Conservation (phyloP, 2,329 filamentous ascomycete species). For the Venturia effusa region DNA sequence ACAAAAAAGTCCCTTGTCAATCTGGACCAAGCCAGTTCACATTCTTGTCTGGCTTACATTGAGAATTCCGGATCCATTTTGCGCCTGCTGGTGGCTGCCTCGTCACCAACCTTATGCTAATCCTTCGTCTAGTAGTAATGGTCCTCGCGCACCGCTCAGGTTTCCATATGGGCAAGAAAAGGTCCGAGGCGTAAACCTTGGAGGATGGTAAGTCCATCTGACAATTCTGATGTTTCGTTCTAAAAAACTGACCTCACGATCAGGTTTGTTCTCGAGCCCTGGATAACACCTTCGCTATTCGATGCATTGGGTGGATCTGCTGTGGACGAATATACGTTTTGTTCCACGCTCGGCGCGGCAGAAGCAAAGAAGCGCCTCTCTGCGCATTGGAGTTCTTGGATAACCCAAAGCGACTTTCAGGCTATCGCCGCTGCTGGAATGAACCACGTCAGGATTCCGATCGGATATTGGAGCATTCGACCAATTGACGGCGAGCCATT, state of each 20-base stretch:
- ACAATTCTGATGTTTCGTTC: neutral
- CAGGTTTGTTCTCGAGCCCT: slow-evolving; percentile 76
- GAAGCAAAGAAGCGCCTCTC: slow-evolving; percentile 58
- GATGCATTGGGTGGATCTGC: slow-evolving; percentile 37
- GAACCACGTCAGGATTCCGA: slow-evolving; percentile 94
- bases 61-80: too few species aligned
- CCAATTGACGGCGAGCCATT: slow-evolving; percentile 82
- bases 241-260: neutral
- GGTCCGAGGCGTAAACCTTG: slow-evolving; percentile 82
- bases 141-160: slow-evolving; percentile 15
- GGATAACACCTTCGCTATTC: slow-evolving; percentile 90
- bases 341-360: slow-evolving; percentile 55
- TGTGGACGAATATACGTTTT: slow-evolving; percentile 76
- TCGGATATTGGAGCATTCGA: slow-evolving; percentile 86
- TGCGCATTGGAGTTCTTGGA: slow-evolving; percentile 80
- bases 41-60: too few species aligned
- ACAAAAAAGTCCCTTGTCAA: too few species aligned
- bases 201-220: slow-evolving; percentile 72
- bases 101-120: neutral
- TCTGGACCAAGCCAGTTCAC: too few species aligned
- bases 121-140: neutral
- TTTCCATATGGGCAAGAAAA: slow-evolving; percentile 58
- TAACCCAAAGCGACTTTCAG: slow-evolving; percentile 72
- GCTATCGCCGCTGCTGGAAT: slow-evolving; percentile 81
- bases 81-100: too few species aligned